Evolutionary conservation across 225 moss, liverwort and hornwort genomes (phyloP).

Genomic region (Physcomitrellopsis africana): DNA sequence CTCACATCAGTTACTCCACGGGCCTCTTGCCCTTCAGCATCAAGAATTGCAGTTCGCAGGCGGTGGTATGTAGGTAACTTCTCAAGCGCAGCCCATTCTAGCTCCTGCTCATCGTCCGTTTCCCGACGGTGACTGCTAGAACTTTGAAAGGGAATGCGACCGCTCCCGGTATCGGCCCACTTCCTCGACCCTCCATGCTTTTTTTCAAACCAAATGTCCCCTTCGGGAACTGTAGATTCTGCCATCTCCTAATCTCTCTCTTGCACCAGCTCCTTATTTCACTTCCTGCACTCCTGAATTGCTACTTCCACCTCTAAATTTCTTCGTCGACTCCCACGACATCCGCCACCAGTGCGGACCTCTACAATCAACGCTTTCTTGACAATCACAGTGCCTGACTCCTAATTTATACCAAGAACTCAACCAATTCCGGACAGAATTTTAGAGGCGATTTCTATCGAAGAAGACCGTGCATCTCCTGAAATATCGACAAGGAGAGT

Average conservation of each 20-base stretch:
- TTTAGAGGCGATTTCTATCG: too few species aligned
- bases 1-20: slow-evolving; percentile 8
- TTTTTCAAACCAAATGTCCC: slow-evolving; percentile 59
- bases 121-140: slow-evolving; percentile 35
- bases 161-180: slow-evolving; percentile 56
- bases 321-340: too few species aligned
- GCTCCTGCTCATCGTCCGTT: slow-evolving; percentile 47
- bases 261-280: neutral
- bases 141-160: slow-evolving; percentile 35
- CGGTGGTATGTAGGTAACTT: slow-evolving; percentile 65
- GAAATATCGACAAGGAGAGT: too few species aligned
- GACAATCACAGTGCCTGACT: too few species aligned
- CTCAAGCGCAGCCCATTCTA: slow-evolving; percentile 72
- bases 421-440: too few species aligned
- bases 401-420: too few species aligned
- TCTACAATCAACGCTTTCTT: too few species aligned
- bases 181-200: slow-evolving; percentile 61
- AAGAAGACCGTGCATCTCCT: too few species aligned
- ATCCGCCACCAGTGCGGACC: too few species aligned
- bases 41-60: slow-evolving; percentile 48
- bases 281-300: too few species aligned
- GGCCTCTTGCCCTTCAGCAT: slow-evolving; percentile 6
- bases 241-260: slow-evolving; percentile 33
- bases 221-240: slow-evolving; percentile 49
- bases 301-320: too few species aligned